These are phyloP conservation scores for Wilhelminamyces savonicus DNA, from an alignment of 805 yeast genomes.

Conservation along the genomic window DNA sequence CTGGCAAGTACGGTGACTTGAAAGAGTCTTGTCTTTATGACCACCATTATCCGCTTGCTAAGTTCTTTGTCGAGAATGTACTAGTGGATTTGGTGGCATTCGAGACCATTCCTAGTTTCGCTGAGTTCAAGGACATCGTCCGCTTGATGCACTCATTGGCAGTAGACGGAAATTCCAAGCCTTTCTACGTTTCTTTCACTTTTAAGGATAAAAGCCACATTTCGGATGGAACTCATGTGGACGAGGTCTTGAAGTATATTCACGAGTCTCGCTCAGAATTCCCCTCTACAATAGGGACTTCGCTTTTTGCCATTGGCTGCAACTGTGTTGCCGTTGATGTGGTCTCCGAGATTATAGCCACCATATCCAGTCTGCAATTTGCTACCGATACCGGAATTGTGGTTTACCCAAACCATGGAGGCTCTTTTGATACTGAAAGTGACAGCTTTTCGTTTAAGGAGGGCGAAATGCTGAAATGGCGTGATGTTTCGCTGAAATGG, in stretches of 20 bases:
- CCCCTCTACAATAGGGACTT: conserved; percentile 7
- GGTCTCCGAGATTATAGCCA: conserved; percentile 35
- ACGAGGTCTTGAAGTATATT: conserved; percentile 24
- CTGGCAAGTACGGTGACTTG: conserved; percentile 52
- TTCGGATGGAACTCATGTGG: conserved; percentile 27
- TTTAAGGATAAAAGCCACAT: conserved; percentile 15
- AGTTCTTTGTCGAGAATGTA: conserved; percentile 28
- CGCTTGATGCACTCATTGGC: conserved; percentile 27
- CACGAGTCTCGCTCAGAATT: conserved; percentile 6
- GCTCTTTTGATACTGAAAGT: conserved; percentile 45
- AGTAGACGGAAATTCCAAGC: conserved; percentile 18
- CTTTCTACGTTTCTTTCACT: conserved; percentile 40
- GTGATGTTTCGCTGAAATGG: conserved; percentile 34
- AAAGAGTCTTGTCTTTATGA: conserved; percentile 28
- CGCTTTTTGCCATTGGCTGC: conserved; percentile 52
- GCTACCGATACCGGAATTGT: conserved; percentile 32
- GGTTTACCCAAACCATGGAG: conserved; percentile 76
- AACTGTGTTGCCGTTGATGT: conserved; percentile 54
- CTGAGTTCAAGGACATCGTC: conserved; percentile 49
- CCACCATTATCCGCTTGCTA: conserved; percentile 45
- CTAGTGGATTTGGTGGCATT: conserved; percentile 53
- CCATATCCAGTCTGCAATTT: conserved; percentile 14
- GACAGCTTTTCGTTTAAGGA: conserved; percentile 21
- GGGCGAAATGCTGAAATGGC: conserved; percentile 26
- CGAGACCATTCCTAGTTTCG: conserved; percentile 66